phyloP scores from a whole-genome alignment of 2,329 filamentous ascomycete species.

The Xylaria hypoxylon region DNA sequence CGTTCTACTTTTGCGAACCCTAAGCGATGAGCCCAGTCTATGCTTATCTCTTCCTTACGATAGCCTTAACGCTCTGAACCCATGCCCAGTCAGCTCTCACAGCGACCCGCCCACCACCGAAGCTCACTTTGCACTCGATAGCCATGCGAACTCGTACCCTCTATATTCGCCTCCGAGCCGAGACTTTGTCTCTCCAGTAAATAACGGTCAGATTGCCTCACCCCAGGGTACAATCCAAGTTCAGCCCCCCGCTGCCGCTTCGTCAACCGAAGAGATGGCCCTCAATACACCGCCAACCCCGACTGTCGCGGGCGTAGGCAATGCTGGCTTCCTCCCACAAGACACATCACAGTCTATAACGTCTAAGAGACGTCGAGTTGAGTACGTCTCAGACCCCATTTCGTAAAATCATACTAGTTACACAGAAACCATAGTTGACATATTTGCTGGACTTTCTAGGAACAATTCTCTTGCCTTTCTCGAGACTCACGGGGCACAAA shows the following conservation, averaged over 20 bases:
- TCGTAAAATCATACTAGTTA: slow-evolving; percentile 5
- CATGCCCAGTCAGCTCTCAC: slow-evolving; percentile 49
- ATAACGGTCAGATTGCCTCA: slow-evolving; percentile 29
- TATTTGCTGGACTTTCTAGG: slow-evolving; percentile 32
- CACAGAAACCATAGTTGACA: slow-evolving; percentile 1
- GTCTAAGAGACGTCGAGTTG: slow-evolving; percentile 47
- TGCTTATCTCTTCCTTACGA: slow-evolving; percentile 51
- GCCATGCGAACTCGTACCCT: slow-evolving; percentile 25
- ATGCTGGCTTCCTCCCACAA: slow-evolving; percentile 23
- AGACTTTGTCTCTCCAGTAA: slow-evolving; percentile 29
- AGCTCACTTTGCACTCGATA: slow-evolving; percentile 47
- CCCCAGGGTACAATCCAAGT: slow-evolving; percentile 33
- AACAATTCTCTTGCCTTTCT: slow-evolving; percentile 40
- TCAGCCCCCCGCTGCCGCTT: slow-evolving; percentile 26
- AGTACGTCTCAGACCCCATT: slow-evolving; percentile 40
- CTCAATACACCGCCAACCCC: slow-evolving; percentile 47
- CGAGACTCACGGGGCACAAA: slow-evolving; percentile 31
- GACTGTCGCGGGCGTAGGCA: slow-evolving; percentile 29
- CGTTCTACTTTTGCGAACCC: slow-evolving; percentile 71
- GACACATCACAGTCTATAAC: slow-evolving; percentile 27
- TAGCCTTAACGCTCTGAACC: slow-evolving; percentile 49
- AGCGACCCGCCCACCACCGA: slow-evolving; percentile 40
- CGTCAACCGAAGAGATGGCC: slow-evolving; percentile 40
- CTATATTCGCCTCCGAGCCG: slow-evolving; percentile 34
- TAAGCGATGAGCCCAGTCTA: slow-evolving; percentile 70